Evolutionary conservation across 2,329 filamentous ascomycete species (phyloP), one percentile per base, ranked within the genome.

Genomic region (Trichoderma atrobrunneum): DNA sequence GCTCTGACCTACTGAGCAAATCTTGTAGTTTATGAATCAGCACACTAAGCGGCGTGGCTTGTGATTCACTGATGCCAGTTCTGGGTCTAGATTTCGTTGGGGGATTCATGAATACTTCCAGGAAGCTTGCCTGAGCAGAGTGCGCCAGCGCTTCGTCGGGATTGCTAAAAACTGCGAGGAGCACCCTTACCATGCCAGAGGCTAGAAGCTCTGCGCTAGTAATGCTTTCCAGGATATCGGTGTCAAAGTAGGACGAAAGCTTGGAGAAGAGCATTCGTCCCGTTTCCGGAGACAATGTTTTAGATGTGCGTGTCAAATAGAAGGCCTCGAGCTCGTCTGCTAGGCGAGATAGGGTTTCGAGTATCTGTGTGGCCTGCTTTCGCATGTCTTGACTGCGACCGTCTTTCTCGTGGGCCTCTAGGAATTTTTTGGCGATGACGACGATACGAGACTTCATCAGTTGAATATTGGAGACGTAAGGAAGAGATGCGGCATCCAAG

Each of bases 11-110:
- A 85, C 96, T 99, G 71, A 99, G 88, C 72, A 99, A 85, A 83
- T 99, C 96, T 82, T 99, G 96, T 36, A 99, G 86, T 81, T 99
- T 99, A 80, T 95, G 92, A 54, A 97, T 91, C 80, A 99, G 87
- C 67, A 97, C 89, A 78, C 94, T 96, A 81, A 98, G 97, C 1
- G 94, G 91, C 0, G 95, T 97, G 0, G 90, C 87, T 3, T 93
- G 90, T 12, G 91, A 92, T 70, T 92, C 89, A 14, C 86, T 87
- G 39, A 86, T 90, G 5, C 89, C 87, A 18, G 89, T 91, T 79
- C 90, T 90, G 28, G 86, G 84, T 77, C 88, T 92, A 16, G 90
- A 87, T 76, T 89, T 91, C 73, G 92, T 88, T 39, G 86, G 87
- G 59, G 90, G 87, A 61, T 92, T 90, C 94, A 98, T 97, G 82